Evolutionary conservation across 345 rosid species (phyloP).

Genomic region (Psidium friedrichsthalianum): DNA sequence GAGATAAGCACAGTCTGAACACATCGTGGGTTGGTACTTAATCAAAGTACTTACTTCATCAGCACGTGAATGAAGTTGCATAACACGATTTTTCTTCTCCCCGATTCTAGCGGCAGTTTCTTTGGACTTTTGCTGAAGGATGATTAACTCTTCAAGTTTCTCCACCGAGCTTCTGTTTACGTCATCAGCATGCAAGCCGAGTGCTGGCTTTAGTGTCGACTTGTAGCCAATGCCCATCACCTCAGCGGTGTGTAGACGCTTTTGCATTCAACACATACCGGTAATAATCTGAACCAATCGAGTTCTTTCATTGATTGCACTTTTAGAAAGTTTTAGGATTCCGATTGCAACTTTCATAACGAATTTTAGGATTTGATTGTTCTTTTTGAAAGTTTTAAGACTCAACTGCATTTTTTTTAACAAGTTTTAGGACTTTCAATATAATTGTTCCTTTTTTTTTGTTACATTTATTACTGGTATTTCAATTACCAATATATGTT

Average conservation of each 20-base stretch:
- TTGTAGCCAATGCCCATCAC: constrained; percentile 82
- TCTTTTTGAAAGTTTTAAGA: too few relatives aligned
- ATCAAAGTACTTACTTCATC: constrained; percentile 30
- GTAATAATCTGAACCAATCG: constrained; percentile 2
- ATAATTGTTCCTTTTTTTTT: too few relatives aligned
- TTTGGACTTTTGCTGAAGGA: constrained; percentile 44
- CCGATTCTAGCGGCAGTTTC: constrained; percentile 44
- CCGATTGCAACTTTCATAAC: too few relatives aligned
- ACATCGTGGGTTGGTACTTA: background rate
- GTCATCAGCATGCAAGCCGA: constrained; percentile 32
- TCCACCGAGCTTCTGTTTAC: constrained; percentile 39
- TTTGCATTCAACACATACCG: constrained; percentile 45
- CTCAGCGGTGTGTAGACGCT: constrained; percentile 49
- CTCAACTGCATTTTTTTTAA: too few relatives aligned
- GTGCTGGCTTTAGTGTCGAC: constrained; percentile 45
- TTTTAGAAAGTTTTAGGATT: too few relatives aligned
- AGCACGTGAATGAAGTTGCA: constrained; percentile 35
- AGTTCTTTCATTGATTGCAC: too few relatives aligned
- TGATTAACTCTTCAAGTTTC: constrained; percentile 42
- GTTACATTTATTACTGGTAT: too few relatives aligned
- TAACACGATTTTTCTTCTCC: constrained; percentile 21
- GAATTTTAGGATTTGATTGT: too few relatives aligned
- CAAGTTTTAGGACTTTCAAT: too few relatives aligned
- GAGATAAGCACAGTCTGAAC: background rate
- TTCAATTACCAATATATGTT: too few relatives aligned